These are phyloP conservation scores for Melocanna baccifera DNA, from an alignment of 176 grass and related monocot genomes.

Conservation along the genomic window DNA sequence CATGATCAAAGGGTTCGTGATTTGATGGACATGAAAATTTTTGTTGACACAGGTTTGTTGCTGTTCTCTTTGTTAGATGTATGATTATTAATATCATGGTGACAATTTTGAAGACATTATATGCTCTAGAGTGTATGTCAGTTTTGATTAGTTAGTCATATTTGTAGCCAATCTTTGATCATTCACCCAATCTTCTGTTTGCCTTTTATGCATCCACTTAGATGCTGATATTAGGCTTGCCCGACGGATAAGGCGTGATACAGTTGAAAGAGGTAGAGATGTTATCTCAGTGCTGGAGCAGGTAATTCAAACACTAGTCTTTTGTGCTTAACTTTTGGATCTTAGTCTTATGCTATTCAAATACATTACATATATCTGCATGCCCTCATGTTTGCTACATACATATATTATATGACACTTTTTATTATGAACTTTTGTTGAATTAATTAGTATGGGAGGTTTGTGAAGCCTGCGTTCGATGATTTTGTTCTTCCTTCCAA, in stretches of 20 bases:
- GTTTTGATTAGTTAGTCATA: conserved; percentile 16
- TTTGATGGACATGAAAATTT: conserved; percentile 98
- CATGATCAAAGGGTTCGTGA: conserved; percentile 81
- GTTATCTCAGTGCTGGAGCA: conserved; percentile 80
- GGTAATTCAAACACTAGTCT: conserved; percentile 44
- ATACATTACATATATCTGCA: neutral
- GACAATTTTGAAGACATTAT: conserved; percentile 10
- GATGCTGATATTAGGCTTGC: conserved; percentile 91
- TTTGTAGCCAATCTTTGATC: conserved; percentile 19
- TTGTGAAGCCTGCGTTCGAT: conserved; percentile 90
- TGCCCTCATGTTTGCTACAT: neutral
- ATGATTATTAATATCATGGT: neutral
- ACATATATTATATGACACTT: neutral
- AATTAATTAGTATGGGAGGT: conserved; percentile 77
- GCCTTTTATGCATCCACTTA: conserved; percentile 28
- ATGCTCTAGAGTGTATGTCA: neutral
- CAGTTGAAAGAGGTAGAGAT: conserved; percentile 91
- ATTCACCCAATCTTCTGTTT: neutral
- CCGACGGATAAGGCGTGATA: conserved; percentile 81
- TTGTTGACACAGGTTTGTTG: conserved; percentile 86
- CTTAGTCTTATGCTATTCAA: neutral
- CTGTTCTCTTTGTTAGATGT: conserved; percentile 28
- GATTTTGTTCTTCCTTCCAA: conserved; percentile 90
- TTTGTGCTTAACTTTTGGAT: neutral
- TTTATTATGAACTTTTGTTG: conserved; percentile 6